Conservation (phyloP, 805 yeast species). For the Suhomyces kilbournensis region DNA sequence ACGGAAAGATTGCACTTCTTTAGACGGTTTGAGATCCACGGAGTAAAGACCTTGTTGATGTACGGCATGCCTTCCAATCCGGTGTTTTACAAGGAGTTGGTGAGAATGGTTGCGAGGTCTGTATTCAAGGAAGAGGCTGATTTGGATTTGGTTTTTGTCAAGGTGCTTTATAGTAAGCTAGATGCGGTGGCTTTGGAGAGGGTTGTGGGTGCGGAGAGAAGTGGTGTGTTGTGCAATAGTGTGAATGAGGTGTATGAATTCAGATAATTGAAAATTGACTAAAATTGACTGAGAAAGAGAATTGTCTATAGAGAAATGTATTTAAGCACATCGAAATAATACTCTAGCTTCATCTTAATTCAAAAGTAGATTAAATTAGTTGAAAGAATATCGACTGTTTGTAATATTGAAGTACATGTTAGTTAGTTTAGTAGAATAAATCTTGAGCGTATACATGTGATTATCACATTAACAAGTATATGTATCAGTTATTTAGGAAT, state of each 20-base stretch:
- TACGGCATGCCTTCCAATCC: constrained; percentile 88
- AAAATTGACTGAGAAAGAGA: no score
- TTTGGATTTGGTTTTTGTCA: constrained; percentile 42
- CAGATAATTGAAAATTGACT: no score
- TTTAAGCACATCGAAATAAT: no score
- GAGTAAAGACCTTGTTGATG: constrained; percentile 78
- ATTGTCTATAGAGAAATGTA: no score
- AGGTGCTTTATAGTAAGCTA: constrained; percentile 70
- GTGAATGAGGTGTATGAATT: constrained; percentile 76
- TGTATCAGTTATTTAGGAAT: no score
- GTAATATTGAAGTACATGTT: no score
- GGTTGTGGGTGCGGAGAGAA: constrained; percentile 73
- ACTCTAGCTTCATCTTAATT: no score
- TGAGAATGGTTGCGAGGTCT: constrained; percentile 62
- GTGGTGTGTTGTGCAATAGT: constrained; percentile 67
- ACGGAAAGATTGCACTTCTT: constrained; percentile 93
- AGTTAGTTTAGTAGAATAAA: no score
- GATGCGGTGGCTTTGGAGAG: constrained; percentile 79
- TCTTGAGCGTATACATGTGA: no score
- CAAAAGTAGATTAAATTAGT: no score
- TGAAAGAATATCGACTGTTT: no score
- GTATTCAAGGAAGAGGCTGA: constrained; percentile 55
- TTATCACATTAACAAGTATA: no score
- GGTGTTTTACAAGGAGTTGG: constrained; percentile 72
- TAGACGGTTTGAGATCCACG: constrained; percentile 78